Evolutionary conservation across 805 yeast species (phyloP).

Genomic region (Spathaspora passalidarum): DNA sequence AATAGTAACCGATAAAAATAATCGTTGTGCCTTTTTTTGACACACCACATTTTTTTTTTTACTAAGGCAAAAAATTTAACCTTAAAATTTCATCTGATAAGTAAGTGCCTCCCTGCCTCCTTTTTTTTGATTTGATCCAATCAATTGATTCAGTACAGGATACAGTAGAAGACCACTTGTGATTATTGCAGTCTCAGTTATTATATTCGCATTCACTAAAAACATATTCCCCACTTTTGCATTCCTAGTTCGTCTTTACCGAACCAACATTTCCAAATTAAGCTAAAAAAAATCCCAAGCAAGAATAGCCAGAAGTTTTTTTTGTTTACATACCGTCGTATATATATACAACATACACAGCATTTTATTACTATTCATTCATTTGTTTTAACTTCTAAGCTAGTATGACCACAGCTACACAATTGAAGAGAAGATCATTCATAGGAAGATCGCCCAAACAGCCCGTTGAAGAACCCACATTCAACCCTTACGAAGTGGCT

Average conservation of each 20-base stretch:
- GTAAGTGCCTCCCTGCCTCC: not conserved
- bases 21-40: not conserved
- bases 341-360: not conserved
- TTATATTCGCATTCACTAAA: too few relatives aligned
- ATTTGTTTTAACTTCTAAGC: not conserved
- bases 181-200: too few relatives aligned
- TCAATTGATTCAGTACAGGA: not conserved
- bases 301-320: too few relatives aligned
- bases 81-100: not conserved
- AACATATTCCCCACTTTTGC: too few relatives aligned
- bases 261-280: too few relatives aligned
- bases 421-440: conserved; percentile 3
- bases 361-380: not conserved
- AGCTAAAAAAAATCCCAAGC: too few relatives aligned
- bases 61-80: too few relatives aligned
- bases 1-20: conserved; percentile 1
- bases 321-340: not conserved
- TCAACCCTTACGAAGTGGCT: conserved; percentile 26
- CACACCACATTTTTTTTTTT: not conserved
- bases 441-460: conserved; percentile 5
- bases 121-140: not conserved
- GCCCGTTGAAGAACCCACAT: conserved; percentile 1
- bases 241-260: too few relatives aligned
- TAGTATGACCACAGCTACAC: not conserved
- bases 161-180: too few relatives aligned